phyloP scores from a whole-genome alignment of 129 eudicot genomes.

The Tagetes patula region DNA sequence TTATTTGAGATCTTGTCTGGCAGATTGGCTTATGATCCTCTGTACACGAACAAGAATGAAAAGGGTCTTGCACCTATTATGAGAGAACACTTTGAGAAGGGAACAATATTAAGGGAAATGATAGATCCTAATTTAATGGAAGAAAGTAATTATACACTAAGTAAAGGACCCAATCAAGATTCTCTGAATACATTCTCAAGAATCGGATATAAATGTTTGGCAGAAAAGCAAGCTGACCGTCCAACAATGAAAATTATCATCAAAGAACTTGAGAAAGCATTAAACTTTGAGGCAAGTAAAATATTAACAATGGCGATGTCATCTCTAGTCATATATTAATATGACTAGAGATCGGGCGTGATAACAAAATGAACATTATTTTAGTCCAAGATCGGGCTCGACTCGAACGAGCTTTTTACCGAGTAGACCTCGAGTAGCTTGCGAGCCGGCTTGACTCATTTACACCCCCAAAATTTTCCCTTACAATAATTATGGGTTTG shows the following conservation, averaged over 20 bases:
- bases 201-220: slow-evolving; percentile 5
- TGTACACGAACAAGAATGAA: background rate
- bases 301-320: too few relatives aligned
- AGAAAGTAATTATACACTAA: background rate
- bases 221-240: slow-evolving; percentile 3
- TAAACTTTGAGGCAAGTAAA: background rate
- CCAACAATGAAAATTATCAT: background rate
- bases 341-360: too few relatives aligned
- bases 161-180: slow-evolving; percentile 9
- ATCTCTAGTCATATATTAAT: too few relatives aligned
- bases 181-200: background rate
- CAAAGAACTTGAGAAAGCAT: background rate
- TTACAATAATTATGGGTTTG: too few relatives aligned
- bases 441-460: too few relatives aligned
- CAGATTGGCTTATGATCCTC: background rate
- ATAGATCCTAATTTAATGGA: background rate
- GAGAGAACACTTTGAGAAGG: background rate
- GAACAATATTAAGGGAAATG: background rate
- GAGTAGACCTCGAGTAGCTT: too few relatives aligned
- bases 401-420: too few relatives aligned
- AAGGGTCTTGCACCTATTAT: background rate
- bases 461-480: too few relatives aligned
- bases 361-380: too few relatives aligned
- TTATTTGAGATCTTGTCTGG: background rate
- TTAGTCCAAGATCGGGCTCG: too few relatives aligned